Base-by-base conservation (phyloP, 352 stramenopile genomes). In the Paralagenidium karlingii region DNA sequence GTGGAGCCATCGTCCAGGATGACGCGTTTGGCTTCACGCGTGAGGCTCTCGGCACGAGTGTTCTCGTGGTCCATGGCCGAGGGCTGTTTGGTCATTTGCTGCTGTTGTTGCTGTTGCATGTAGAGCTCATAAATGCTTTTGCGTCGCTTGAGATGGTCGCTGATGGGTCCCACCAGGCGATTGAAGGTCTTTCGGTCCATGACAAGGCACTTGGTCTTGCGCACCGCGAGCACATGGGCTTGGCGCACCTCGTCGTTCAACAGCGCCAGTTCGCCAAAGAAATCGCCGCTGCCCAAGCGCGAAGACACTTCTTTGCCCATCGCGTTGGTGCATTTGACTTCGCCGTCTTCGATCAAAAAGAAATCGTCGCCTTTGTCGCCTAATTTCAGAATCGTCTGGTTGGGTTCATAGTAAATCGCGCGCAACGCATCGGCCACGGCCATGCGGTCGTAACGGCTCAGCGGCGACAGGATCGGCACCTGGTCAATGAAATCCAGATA, bases 181-280 rank as follows among this genome's bases (percentile, higher is more conserved):
- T 90, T 91, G 62, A 98, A 96, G 24, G 84, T 92, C 55, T 88
- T 82, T 27, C 87, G 79, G 56, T 97, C 87, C 30, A 97, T 69
- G 24, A 68, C 85, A 19, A 97, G 62, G 52, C 83, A 96, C 47
- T 89, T 92, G 38, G 82, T 78, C 39, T 82, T 80, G 25, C 77
- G 78, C 38, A 75, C 71, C 21, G 79, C 86, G 15, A 85, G 75
- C 24, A 95, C 67, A 4, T 73, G 95, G 29, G 88, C 89, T 31
- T 94, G 82, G 24, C 89, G 86, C 20, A 87, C 90, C 50, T 96
- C 80, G 44, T 82, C 94, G 15, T 82, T 97, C 26, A 97, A 61
- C 44, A 98, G 57, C 39, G 94, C 94, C 24, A 96, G 85, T 61
- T 98, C 94, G 32, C 92, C 94, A 58, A 84, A 82, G 43, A 75